phyloP scores from a whole-genome alignment of 139 green algal species.

The Tetradesmus lagerheimii region DNA sequence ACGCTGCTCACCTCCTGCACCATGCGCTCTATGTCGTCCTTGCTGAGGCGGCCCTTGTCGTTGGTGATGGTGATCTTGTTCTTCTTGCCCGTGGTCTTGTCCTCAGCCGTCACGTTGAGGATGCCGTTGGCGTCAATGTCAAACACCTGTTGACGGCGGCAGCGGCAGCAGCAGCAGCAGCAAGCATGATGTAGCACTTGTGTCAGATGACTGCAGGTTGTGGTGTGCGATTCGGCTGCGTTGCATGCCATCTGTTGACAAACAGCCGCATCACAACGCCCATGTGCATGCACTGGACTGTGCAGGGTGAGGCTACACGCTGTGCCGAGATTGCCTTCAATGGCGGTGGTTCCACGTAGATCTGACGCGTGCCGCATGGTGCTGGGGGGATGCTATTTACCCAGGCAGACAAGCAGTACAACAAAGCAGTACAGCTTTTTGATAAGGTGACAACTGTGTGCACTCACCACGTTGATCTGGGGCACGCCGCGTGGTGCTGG shows the following conservation, averaged over 20 bases:
- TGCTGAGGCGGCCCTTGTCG: constrained; percentile 98
- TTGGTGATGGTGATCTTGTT: constrained; percentile 99
- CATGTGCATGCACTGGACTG: too few species aligned
- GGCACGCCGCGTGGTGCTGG: constrained; percentile 97
- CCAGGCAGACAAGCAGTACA: too few species aligned
- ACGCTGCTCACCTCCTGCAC: constrained; percentile 81
- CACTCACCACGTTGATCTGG: constrained; percentile 87
- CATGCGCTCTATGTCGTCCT: constrained; percentile 99
- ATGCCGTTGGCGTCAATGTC: constrained; percentile 99
- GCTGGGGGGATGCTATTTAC: too few species aligned
- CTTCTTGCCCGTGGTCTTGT: constrained; percentile 96
- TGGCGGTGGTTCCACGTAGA: too few species aligned
- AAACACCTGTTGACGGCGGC: constrained; percentile 79
- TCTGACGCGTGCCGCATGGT: too few species aligned
- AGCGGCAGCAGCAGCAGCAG: not conserved
- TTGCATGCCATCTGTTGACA: too few species aligned
- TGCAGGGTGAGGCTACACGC: too few species aligned
- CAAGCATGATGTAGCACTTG: not conserved
- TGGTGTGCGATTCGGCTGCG: too few species aligned
- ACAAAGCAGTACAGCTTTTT: too few species aligned
- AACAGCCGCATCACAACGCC: too few species aligned
- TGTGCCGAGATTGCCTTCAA: too few species aligned
- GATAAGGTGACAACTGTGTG: not conserved
- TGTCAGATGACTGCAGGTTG: too few species aligned
- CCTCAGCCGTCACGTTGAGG: constrained; percentile 97